Base-by-base conservation (phyloP, 148 eudicot species). In the Salicornia ramosissima region DNA sequence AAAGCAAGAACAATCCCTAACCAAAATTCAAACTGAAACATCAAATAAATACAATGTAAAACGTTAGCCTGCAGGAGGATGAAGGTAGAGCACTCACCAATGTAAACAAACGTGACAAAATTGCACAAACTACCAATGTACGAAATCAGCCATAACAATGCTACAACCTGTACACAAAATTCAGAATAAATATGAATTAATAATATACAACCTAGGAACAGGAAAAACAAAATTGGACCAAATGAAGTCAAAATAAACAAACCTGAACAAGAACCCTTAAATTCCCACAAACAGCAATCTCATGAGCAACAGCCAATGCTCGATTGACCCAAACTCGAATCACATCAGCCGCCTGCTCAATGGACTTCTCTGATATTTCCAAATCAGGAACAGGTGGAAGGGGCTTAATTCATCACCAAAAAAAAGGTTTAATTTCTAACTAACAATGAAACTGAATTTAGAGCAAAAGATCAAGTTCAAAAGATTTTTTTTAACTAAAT, bases 321-420 rank as follows among this genome's bases (percentile, higher is more conserved):
- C 82, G 79, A 78, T 94, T 94, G 55, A 86, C 68, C 80, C 88
- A 84, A 45, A 77, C 78, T 51, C 88, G 76, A 52, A 82, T 57
- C 64, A 54, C 87, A 69, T 86, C 86, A 66, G 91, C 90, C 33
- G 83, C 90, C 79, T 71, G 81, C 73, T 86, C 78, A 40, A 89
- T 78, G 13, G 83, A 73, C 62, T 82, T 84, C 71, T 94, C 97
- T 10, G 93, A 82, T 64, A 94, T 54, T 62, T 89, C 90, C 83
- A 94, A 65, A 83, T 94, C 90, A 67, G 99, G 99, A 54, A 91
- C 70, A 47, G 99, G 99, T 39, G 99, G 99, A 66, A 86, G 86
- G 69, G 99, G 97, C 81, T 97, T 94, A 78, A 6, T 29, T 34
- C 47, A 62, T 39, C 65, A 62, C 22, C 18, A 18, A 30, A 15